Percentiles rank a stretch among this genome's conserved stretches.
phyloP scores from a whole-genome alignment of 495 filamentous ascomycete species.

The Penicillium daleae region DNA sequence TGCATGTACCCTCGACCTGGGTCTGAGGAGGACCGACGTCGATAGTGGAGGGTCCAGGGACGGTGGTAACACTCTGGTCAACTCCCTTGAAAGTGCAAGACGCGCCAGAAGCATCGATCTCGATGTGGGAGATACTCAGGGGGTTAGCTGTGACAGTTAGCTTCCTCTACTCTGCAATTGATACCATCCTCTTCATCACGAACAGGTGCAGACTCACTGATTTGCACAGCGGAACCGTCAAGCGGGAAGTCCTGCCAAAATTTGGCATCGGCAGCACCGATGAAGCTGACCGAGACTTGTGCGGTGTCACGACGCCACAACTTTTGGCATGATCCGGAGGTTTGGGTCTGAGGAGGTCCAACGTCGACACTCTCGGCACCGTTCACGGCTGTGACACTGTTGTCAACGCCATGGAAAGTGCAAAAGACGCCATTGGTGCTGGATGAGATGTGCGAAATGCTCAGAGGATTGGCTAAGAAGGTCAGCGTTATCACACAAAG shows the following conservation, averaged over 20 bases:
- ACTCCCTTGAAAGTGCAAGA: constrained; percentile 20
- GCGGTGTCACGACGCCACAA: not conserved
- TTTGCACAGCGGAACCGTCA: constrained; percentile 8
- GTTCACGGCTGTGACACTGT: constrained; percentile 28
- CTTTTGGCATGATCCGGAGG: constrained; percentile 34
- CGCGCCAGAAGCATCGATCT: constrained; percentile 8
- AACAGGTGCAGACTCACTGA: constrained; percentile 16
- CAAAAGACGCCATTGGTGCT: constrained; percentile 15
- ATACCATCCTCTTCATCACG: not conserved
- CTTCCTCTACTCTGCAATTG: not conserved
- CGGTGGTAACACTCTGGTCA: constrained; percentile 19
- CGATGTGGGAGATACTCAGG: constrained; percentile 26
- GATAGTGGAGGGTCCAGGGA: constrained; percentile 17
- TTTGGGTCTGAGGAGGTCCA: constrained; percentile 44
- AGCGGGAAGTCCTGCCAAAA: constrained; percentile 22
- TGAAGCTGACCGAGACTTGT: constrained; percentile 17
- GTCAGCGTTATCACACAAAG: constrained; percentile 7
- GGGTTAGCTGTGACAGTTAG: constrained; percentile 17
- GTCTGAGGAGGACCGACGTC: constrained; percentile 28
- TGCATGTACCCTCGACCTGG: constrained; percentile 20
- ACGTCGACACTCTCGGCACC: constrained; percentile 30
- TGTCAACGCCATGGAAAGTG: constrained; percentile 32
- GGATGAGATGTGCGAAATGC: constrained; percentile 32
- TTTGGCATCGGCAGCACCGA: constrained; percentile 25
- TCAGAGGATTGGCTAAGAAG: constrained; percentile 27